A percentile compares a stretch with the other conserved stretches of the same genome.
These are phyloP conservation scores for Alternaria metachromatica DNA, from an alignment of 2,329 filamentous ascomycete species.

Conservation along the genomic window DNA sequence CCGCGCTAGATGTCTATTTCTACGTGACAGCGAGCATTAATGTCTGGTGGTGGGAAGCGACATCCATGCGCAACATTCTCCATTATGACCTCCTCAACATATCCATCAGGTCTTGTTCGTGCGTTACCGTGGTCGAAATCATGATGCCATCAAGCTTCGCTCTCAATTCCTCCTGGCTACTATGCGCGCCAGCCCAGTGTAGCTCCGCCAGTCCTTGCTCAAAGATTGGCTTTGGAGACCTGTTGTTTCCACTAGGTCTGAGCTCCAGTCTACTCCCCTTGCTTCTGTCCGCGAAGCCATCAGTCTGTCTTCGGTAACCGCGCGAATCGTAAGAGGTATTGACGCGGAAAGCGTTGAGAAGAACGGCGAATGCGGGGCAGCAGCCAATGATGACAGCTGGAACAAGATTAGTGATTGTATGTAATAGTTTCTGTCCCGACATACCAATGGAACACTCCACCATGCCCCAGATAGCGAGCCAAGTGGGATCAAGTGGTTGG, in stretches of 20 bases:
- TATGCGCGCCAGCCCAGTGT: constrained; percentile 8
- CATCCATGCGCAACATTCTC: background rate
- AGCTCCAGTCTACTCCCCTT: background rate
- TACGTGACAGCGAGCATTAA: background rate
- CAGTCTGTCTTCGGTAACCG: constrained; percentile 5
- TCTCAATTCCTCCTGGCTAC: constrained; percentile 16
- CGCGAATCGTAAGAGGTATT: constrained; percentile 6
- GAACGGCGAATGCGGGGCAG: constrained; percentile 21
- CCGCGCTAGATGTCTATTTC: background rate
- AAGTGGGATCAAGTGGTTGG: constrained; percentile 28
- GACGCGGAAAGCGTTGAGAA: constrained; percentile 6
- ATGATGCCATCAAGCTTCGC: constrained; percentile 6
- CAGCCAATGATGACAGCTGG: constrained; percentile 24
- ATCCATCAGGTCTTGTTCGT: background rate
- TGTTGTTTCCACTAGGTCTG: background rate
- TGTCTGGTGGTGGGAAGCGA: background rate
- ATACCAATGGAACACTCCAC: constrained; percentile 42
- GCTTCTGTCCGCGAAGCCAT: background rate
- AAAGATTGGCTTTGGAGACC: background rate
- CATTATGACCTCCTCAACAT: background rate
- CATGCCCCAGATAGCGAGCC: constrained; percentile 45
- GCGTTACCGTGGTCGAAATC: constrained; percentile 3
- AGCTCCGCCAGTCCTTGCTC: background rate
- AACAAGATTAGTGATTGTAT: background rate
- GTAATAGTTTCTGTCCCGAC: background rate